A percentile compares a stretch with the other conserved stretches of the same genome.
phyloP scores from a whole-genome alignment of 495 filamentous ascomycete species.

The Cladorrhinum samala region DNA sequence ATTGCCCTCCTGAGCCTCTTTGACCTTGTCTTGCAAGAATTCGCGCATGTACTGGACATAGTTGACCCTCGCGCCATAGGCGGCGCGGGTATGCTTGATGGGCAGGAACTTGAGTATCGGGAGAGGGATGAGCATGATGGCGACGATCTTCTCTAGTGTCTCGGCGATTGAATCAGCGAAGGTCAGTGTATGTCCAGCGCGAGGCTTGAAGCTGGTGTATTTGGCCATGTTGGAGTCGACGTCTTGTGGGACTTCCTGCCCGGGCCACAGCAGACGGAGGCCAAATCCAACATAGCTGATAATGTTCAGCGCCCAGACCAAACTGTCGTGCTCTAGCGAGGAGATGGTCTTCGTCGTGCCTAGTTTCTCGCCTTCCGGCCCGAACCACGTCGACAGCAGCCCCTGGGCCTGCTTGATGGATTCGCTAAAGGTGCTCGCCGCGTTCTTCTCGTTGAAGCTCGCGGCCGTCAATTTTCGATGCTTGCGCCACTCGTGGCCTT shows the following conservation, averaged over 20 bases:
- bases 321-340: constrained; percentile 52
- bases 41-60: constrained; percentile 61
- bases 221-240: constrained; percentile 34
- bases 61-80: constrained; percentile 49
- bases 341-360: constrained; percentile 39
- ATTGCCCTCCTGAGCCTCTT: constrained; percentile 42
- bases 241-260: constrained; percentile 34
- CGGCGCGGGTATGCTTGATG: constrained; percentile 39
- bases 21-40: constrained; percentile 50
- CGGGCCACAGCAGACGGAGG: constrained; percentile 51
- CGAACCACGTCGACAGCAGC: constrained; percentile 49
- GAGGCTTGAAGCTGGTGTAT: constrained; percentile 39
- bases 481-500: constrained; percentile 57
- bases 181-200: constrained; percentile 52
- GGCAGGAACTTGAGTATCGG: constrained; percentile 33
- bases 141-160: constrained; percentile 49
- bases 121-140: constrained; percentile 46
- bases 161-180: constrained; percentile 49
- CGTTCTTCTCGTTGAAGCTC: constrained; percentile 68
- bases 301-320: constrained; percentile 59
- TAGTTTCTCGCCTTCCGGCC: constrained; percentile 8
- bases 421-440: constrained; percentile 56
- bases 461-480: constrained; percentile 64
- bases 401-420: constrained; percentile 51
- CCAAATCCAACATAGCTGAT: constrained; percentile 65